Conservation (phyloP, 108 stramenopile species). For the Nitzschia sp. region DNA sequence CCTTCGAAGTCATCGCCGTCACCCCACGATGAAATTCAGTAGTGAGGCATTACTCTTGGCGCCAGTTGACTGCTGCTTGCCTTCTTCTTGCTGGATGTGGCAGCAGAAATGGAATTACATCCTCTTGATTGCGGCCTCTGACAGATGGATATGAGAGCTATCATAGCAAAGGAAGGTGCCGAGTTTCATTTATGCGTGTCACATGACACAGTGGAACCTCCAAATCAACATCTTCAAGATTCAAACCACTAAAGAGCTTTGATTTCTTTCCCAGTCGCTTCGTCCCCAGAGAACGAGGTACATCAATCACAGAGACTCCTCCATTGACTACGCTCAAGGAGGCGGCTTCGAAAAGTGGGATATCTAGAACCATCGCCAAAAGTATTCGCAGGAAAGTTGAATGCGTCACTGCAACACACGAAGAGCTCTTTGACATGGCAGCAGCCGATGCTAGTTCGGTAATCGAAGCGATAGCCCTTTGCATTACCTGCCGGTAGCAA, state of each 20-base stretch:
- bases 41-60: too few relatives aligned
- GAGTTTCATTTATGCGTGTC: conserved; percentile 62
- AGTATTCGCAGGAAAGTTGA: conserved; percentile 67
- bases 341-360: conserved; percentile 60
- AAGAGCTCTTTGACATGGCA: conserved; percentile 5
- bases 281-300: conserved; percentile 39
- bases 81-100: too few relatives aligned
- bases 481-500: too few relatives aligned
- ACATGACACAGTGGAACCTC: conserved; percentile 51
- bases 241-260: conserved; percentile 55
- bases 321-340: conserved; percentile 54
- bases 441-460: conserved; percentile 29
- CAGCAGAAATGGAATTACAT: too few relatives aligned
- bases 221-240: conserved; percentile 38
- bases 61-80: too few relatives aligned
- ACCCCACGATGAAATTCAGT: too few relatives aligned
- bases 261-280: conserved; percentile 32
- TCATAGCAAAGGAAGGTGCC: conserved; percentile 78
- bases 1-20: too few relatives aligned
- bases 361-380: conserved; percentile 49
- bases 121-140: too few relatives aligned
- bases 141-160: too few relatives aligned
- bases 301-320: conserved; percentile 71
- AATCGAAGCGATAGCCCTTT: conserved; percentile 35
- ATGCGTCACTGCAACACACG: conserved; percentile 64